Evolutionary conservation across 1,284 basidiomycete genomes (phyloP), one percentile per base, ranked within the genome.

Genomic region (Ganoderma sinense): DNA sequence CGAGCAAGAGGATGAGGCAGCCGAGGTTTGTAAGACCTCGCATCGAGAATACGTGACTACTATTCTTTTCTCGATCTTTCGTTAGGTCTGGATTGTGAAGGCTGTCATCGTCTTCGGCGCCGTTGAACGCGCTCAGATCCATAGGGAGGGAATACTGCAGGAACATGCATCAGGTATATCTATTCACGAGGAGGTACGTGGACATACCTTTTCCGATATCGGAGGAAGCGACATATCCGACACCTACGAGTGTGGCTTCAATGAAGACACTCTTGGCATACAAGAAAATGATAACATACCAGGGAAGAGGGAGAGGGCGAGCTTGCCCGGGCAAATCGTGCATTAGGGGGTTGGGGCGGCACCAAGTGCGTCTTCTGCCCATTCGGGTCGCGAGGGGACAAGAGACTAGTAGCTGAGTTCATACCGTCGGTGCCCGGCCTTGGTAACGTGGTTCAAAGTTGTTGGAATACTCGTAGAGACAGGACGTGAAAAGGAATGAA

Each of bases 1-100:
- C 60, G 41, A 85, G 81, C 4, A 96, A 85, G 40, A 96, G 62
- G 26, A 89, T 71, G n/a, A 96, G 81, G 79, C 93, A 95, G 18
- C 94, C 94, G 4, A 96, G 82, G 80, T 96, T 96, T 59, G 85
- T 81, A 14, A 94, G 70, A 26, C 94, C 94, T 78, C 94, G 86
- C 63, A 78, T 78, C n/a, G 94, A 95, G 78, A 95, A 90, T 41
- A 95, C 83, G 66, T 13, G 23, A 3, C 48, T 23, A 23, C 13
- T 16, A 2, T n/a, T 6, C 23, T 84, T 84, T 4, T 90, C 88
- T 43, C 88, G 87, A 83, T 80, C 48, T 71, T 86, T 89, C 69
- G 86, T 81, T 78, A 93, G 92, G 78, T 93, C 91, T 5, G 92
- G 91, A 75, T 91, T 92, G 79, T 94, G 92, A 45, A 94, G 86